phyloP scores from a whole-genome alignment of 768 basidiomycete species.

The Suillus tomentosus region DNA sequence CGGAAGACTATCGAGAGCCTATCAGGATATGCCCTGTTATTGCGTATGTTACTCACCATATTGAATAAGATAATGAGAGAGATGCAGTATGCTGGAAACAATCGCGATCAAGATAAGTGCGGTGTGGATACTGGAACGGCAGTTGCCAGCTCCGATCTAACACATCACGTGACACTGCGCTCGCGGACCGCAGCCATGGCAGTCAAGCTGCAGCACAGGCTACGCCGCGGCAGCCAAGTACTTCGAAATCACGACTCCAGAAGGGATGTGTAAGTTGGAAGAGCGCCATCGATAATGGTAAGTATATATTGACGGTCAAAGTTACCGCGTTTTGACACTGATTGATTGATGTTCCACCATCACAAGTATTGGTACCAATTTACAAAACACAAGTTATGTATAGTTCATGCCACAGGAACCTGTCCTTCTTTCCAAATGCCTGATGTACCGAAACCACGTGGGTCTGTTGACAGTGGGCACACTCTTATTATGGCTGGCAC shows the following conservation, averaged over 20 bases:
- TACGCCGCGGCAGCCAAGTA: background rate
- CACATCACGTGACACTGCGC: slow-evolving; percentile 5
- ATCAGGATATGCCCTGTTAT: slow-evolving; percentile 4
- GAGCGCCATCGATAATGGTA: background rate
- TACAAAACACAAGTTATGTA: background rate
- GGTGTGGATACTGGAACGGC: slow-evolving; percentile 2
- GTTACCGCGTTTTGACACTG: background rate
- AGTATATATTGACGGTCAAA: background rate
- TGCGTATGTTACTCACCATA: slow-evolving; percentile 28
- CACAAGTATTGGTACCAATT: background rate
- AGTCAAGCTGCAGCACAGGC: no score
- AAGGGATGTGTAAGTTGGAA: background rate
- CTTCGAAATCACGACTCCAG: background rate
- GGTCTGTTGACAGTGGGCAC: background rate
- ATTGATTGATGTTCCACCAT: background rate
- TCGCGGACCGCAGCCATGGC: background rate
- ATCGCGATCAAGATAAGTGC: slow-evolving; percentile 10
- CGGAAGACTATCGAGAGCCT: slow-evolving; percentile 26
- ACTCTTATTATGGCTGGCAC: slow-evolving; percentile 23
- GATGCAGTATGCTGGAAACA: slow-evolving; percentile 1
- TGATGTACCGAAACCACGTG: slow-evolving; percentile 7
- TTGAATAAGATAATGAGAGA: slow-evolving; percentile 10
- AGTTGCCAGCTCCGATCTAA: slow-evolving; percentile 11
- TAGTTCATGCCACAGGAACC: background rate
- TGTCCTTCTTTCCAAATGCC: background rate